Base-by-base conservation (phyloP, 1,139 yeast species). In the Petasospora fabianii region DNA sequence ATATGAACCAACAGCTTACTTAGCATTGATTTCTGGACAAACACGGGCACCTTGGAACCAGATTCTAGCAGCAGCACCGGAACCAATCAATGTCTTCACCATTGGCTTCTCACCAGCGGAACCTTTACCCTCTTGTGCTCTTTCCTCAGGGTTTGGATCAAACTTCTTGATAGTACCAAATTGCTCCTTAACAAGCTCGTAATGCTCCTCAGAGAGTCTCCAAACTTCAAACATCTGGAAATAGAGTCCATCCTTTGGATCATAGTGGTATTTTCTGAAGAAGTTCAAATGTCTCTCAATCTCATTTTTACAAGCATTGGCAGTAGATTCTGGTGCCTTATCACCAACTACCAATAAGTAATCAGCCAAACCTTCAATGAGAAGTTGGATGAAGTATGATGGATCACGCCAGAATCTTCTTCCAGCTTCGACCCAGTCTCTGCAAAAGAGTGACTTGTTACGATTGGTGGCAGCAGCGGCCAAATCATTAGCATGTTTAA, bases 281-380 rank as follows among this genome's bases (percentile, higher is more conserved):
- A 71, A 73, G 13, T 69, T 64, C 51, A 75, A 60, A 55, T 76
- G 81, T 51, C 80, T 66, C 32, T 59, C 56, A 18, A 75, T 55
- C 51, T 77, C 81, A 21, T 58, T 64, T 35, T 60, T 63, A 35
- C 74, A 67, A 21, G 54, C 54, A 27, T 36, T 43, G 9, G 40
- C 27, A 2, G 51, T 53, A 8, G 53, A 42, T 18, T 38, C 63
- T 51, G 72, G 78, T 4, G 66, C 71, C 27, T 65, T 58, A 16
- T 73, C 75, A 13, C 73, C 77, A 36, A 76, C 64, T 32, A 66
- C 69, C 46, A 76, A 59, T 51, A 79, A 55, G 56, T 77, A 81
- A 55, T 81, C 88, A 2, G 84, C 84, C 42, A 80, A 65, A 0
- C 88, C 88, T 57, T 80, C 88, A 32, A 80, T 67, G 36, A 82